Evolutionary conservation across 352 stramenopile genomes (phyloP).

Genomic region (Phytophthora pisi): DNA sequence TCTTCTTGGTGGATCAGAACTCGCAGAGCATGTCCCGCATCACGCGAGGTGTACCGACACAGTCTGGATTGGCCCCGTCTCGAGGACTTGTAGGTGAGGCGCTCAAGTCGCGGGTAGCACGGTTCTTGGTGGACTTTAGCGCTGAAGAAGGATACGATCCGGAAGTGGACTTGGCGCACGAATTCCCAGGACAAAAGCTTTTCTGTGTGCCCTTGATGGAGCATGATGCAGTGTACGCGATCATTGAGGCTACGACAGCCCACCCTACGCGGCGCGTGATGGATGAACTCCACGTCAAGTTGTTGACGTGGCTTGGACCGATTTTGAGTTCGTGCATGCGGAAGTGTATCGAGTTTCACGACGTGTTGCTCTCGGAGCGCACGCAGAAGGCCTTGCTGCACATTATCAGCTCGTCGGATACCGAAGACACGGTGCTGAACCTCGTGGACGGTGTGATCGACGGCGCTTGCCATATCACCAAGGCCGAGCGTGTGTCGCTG

Average conservation of each 20-base stretch:
- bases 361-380: slow-evolving; percentile 80
- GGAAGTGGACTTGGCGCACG: slow-evolving; percentile 69
- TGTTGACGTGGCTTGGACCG: slow-evolving; percentile 79
- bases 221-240: slow-evolving; percentile 78
- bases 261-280: slow-evolving; percentile 44
- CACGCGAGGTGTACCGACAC: slow-evolving; percentile 46
- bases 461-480: slow-evolving; percentile 81
- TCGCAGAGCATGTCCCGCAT: slow-evolving; percentile 82
- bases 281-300: slow-evolving; percentile 70
- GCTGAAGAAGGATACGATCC: slow-evolving; percentile 57
- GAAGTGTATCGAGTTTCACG: slow-evolving; percentile 87
- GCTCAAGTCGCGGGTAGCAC: slow-evolving; percentile 37
- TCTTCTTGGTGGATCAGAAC: slow-evolving; percentile 82
- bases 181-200: slow-evolving; percentile 64
- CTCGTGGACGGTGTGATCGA: slow-evolving; percentile 86
- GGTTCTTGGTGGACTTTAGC: slow-evolving; percentile 53
- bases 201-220: slow-evolving; percentile 77
- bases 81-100: slow-evolving; percentile 62
- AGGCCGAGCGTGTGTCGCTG: slow-evolving; percentile 73
- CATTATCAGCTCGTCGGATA: slow-evolving; percentile 86
- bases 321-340: slow-evolving; percentile 87
- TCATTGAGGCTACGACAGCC: slow-evolving; percentile 70
- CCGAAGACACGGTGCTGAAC: slow-evolving; percentile 84
- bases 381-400: slow-evolving; percentile 86
- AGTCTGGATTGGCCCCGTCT: slow-evolving; percentile 56